Percentiles rank a stretch among this genome's conserved stretches.
phyloP scores from a whole-genome alignment of 2,329 filamentous ascomycete species.

The Hymenoscyphus repandus region DNA sequence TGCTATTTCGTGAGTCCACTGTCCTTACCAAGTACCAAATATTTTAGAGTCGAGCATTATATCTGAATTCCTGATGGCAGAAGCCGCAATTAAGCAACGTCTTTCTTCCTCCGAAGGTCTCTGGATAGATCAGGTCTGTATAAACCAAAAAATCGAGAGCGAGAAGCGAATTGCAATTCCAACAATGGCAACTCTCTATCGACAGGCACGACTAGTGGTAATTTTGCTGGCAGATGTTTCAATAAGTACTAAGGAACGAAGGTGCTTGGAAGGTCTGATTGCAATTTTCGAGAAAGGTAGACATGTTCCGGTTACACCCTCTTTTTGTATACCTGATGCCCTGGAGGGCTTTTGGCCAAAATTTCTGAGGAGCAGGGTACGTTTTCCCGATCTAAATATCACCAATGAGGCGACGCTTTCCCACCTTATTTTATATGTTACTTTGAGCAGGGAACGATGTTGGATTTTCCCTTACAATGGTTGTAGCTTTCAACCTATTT shows the following conservation, averaged over 20 bases:
- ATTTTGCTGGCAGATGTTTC: conserved; percentile 3
- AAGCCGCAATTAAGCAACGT: conserved; percentile 1
- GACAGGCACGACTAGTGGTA: conserved; percentile 3
- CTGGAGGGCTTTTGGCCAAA: conserved; percentile 1
- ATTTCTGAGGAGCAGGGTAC: too few relatives aligned
- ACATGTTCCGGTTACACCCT: background rate
- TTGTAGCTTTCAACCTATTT: too few relatives aligned
- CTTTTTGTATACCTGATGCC: background rate
- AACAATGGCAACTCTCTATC: conserved; percentile 4
- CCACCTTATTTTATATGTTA: too few relatives aligned
- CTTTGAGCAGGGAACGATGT: too few relatives aligned
- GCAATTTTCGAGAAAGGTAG: background rate
- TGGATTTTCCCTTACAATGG: too few relatives aligned
- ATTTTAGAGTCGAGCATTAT: background rate
- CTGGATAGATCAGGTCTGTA: conserved; percentile 7
- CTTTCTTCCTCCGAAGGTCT: conserved; percentile 1
- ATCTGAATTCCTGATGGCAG: background rate
- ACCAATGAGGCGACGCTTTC: too few relatives aligned
- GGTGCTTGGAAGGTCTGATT: background rate
- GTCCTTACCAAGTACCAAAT: background rate
- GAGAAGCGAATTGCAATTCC: conserved; percentile 4
- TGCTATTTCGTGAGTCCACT: conserved; percentile 1
- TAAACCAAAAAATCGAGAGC: background rate
- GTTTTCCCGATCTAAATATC: too few relatives aligned
- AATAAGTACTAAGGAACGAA: conserved; percentile 1